These are phyloP conservation scores for Pestalotiopsis sp. DNA, from an alignment of 2,329 filamentous ascomycete genomes.

Conservation along the genomic window DNA sequence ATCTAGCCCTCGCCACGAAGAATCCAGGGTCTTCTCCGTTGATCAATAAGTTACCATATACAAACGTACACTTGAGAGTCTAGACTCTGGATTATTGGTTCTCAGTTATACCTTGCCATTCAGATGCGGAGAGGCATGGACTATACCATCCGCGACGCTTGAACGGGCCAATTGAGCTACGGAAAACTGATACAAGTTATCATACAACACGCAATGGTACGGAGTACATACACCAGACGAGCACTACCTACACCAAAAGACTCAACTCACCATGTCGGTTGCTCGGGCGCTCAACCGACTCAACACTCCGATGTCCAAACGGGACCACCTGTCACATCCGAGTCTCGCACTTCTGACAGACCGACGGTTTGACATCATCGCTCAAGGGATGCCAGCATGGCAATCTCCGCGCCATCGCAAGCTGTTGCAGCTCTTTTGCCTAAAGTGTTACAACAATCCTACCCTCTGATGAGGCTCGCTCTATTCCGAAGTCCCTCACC, in stretches of 20 bases:
- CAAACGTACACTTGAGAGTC: neutral
- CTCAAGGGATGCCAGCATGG: neutral
- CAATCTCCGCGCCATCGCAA: neutral
- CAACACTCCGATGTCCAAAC: neutral
- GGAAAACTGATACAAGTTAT: too few species aligned
- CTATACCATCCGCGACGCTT: neutral
- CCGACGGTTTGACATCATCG: conserved; percentile 10
- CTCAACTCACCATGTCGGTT: neutral
- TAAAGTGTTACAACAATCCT: conserved; percentile 12
- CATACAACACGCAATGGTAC: neutral
- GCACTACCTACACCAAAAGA: neutral
- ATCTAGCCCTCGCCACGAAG: neutral
- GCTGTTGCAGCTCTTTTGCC: conserved; percentile 4
- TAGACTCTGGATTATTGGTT: neutral
- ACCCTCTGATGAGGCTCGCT: neutral
- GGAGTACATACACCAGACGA: neutral
- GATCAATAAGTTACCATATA: neutral
- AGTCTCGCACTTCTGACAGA: neutral
- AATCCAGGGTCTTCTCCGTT: neutral
- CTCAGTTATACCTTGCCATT: neutral
- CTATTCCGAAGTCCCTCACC: conserved; percentile 3
- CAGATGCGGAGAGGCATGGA: neutral
- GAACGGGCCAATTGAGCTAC: neutral
- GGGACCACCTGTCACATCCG: neutral
- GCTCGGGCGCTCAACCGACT: neutral